A percentile compares a stretch with the other conserved stretches of the same genome.
These are phyloP conservation scores for Podila clonocystis DNA, from an alignment of 192 early-diverging fungal species.

Conservation along the genomic window DNA sequence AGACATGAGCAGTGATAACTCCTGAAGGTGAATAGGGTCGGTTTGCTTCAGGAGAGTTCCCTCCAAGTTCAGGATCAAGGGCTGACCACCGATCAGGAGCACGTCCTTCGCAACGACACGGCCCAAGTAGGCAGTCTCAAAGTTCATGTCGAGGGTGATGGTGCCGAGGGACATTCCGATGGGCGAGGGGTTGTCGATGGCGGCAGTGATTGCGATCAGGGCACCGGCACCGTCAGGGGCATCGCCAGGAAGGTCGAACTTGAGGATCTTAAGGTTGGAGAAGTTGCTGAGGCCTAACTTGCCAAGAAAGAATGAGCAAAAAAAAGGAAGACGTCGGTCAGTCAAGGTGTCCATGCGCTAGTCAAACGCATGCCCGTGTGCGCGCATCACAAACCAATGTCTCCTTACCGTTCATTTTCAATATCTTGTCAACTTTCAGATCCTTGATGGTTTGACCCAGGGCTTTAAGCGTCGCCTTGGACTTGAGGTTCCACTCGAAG, in stretches of 20 bases:
- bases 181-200: constrained; percentile 42
- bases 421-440: constrained; percentile 30
- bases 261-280: constrained; percentile 40
- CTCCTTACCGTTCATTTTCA: constrained; percentile 37
- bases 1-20: constrained; percentile 41
- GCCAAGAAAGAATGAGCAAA: background rate
- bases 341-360: too few species aligned
- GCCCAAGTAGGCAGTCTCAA: constrained; percentile 30
- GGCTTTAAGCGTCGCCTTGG: constrained; percentile 39
- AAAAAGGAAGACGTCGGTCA: background rate
- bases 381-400: background rate
- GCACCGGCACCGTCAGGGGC: constrained; percentile 21
- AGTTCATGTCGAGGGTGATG: constrained; percentile 44
- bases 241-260: constrained; percentile 32
- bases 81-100: constrained; percentile 24
- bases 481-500: constrained; percentile 28
- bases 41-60: constrained; percentile 40
- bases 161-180: constrained; percentile 40
- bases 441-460: constrained; percentile 38
- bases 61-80: constrained; percentile 31
- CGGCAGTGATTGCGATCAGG: constrained; percentile 16
- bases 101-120: constrained; percentile 38
- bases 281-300: constrained; percentile 35
- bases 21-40: constrained; percentile 24
- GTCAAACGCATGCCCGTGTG: too few species aligned